Conservation (phyloP, 2,329 filamentous ascomycete species). For the Raffaelea ambrosiae region DNA sequence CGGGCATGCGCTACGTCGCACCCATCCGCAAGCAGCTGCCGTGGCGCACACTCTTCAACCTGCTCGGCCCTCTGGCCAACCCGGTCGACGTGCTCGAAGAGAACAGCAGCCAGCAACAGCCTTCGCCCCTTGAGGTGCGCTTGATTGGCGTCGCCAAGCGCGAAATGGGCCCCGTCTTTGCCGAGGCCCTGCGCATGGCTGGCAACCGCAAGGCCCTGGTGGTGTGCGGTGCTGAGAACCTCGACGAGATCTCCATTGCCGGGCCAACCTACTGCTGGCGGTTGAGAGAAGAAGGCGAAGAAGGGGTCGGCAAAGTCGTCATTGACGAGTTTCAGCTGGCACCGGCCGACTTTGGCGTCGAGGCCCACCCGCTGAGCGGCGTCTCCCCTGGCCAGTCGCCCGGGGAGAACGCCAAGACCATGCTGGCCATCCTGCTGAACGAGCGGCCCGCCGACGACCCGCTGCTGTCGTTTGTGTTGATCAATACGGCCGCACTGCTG, state of each 20-base stretch:
- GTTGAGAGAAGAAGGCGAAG: constrained; percentile 36
- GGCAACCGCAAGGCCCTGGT: constrained; percentile 79
- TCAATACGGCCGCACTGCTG: constrained; percentile 85
- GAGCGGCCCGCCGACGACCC: constrained; percentile 69
- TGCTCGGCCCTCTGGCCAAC: constrained; percentile 86
- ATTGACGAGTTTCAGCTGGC: constrained; percentile 71
- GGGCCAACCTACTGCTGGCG: constrained; percentile 86
- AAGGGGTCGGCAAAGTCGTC: constrained; percentile 28
- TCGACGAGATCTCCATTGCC: constrained; percentile 92
- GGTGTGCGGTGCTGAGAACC: constrained; percentile 82
- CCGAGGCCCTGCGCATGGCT: constrained; percentile 68
- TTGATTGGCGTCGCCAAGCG: constrained; percentile 88
- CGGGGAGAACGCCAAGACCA: constrained; percentile 75
- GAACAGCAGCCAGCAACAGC: background rate
- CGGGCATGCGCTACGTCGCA: constrained; percentile 84
- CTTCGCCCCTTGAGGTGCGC: constrained; percentile 64
- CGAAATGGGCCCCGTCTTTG: constrained; percentile 82
- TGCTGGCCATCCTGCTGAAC: constrained; percentile 67
- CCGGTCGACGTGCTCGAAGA: constrained; percentile 59
- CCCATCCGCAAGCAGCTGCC: constrained; percentile 80
- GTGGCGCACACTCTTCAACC: constrained; percentile 95
- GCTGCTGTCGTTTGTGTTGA: constrained; percentile 84
- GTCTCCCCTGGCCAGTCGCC: constrained; percentile 84
- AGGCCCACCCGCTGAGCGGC: constrained; percentile 60
- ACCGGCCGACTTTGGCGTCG: constrained; percentile 82